Evolutionary conservation across 257 asterid genomes (phyloP).

Genomic region (Paulownia fortunei): DNA sequence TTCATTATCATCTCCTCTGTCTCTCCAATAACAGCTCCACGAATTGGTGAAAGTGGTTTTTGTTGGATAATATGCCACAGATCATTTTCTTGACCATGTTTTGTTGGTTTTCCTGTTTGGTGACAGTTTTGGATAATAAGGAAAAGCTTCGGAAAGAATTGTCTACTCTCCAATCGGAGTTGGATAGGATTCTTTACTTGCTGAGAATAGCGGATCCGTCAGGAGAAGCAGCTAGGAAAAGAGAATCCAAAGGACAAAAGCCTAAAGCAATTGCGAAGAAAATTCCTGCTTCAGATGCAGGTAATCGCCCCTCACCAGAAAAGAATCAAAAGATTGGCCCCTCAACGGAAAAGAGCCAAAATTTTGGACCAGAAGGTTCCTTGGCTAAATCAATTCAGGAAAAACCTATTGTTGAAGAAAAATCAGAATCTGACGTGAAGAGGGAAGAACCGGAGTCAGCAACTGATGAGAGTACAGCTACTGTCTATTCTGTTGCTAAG

Average conservation of each 20-base stretch:
- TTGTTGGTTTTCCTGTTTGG: constrained; percentile 32
- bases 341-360: constrained; percentile 37
- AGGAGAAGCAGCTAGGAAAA: constrained; percentile 82
- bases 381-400: constrained; percentile 39
- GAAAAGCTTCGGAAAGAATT: constrained; percentile 65
- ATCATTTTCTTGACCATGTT: constrained; percentile 16
- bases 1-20: not conserved
- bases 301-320: constrained; percentile 31
- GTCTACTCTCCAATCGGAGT: constrained; percentile 71
- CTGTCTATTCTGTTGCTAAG: constrained; percentile 54
- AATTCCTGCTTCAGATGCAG: constrained; percentile 36
- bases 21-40: not conserved
- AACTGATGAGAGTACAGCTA: constrained; percentile 43
- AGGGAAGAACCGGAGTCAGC: constrained; percentile 38
- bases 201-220: constrained; percentile 91
- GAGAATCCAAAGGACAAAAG: constrained; percentile 54
- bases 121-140: constrained; percentile 69
- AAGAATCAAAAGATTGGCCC: constrained; percentile 27
- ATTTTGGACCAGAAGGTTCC: constrained; percentile 41
- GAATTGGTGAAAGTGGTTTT: constrained; percentile 15
- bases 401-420: constrained; percentile 32
- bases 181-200: constrained; percentile 86
- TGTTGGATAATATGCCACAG: constrained; percentile 7
- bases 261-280: constrained; percentile 36
- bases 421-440: constrained; percentile 49